Percentiles rank a stretch among this genome's conserved stretches.
Evolutionary conservation across 331 rosid genomes (phyloP).

Genomic region (Malus hybrid): DNA sequence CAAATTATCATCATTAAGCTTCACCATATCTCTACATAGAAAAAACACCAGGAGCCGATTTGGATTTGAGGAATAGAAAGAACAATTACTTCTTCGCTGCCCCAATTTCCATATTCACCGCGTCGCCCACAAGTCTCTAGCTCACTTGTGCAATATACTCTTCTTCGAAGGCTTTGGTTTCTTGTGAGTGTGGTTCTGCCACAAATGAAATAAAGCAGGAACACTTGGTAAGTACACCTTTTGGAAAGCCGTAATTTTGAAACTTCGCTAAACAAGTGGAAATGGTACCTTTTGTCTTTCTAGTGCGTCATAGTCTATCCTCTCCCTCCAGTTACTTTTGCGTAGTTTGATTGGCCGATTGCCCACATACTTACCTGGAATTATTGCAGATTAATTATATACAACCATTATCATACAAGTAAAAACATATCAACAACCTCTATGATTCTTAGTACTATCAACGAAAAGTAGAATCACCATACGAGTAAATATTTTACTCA

Average conservation of each 20-base stretch:
- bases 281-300: conserved; percentile 65
- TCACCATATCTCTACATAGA: no score
- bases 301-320: conserved; percentile 68
- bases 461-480: background rate
- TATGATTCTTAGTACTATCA: background rate
- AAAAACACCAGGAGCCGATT: no score
- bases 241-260: background rate
- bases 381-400: background rate
- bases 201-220: background rate
- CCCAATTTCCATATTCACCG: background rate
- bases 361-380: conserved; percentile 89
- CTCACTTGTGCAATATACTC: conserved; percentile 79
- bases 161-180: conserved; percentile 63
- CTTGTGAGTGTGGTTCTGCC: conserved; percentile 63
- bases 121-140: background rate
- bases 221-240: background rate
- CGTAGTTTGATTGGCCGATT: conserved; percentile 90
- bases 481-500: conserved; percentile 7
- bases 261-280: background rate
- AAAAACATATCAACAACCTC: background rate
- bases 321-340: conserved; percentile 95
- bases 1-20: background rate
- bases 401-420: background rate
- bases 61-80: no score
- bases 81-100: no score